Evolutionary conservation across 805 yeast species (phyloP).

Genomic region (Hanseniaspora hatyaiensis): DNA sequence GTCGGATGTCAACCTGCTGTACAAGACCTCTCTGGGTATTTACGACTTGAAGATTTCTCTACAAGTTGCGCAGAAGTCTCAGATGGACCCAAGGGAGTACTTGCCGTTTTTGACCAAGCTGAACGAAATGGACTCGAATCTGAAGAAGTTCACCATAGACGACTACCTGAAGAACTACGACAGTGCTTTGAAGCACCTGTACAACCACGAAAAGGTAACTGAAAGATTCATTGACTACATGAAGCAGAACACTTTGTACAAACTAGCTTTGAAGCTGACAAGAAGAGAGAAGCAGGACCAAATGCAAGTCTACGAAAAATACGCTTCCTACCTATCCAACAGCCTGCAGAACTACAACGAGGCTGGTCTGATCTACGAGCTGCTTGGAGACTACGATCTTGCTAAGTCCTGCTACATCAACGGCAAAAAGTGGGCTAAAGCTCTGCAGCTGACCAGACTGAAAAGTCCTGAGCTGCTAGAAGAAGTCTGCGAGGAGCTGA

Average conservation of each 20-base stretch:
- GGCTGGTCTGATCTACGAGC: conserved; percentile 71
- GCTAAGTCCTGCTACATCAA: conserved; percentile 61
- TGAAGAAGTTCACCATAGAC: conserved; percentile 69
- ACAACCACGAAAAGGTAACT: conserved; percentile 36
- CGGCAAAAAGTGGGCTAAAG: conserved; percentile 78
- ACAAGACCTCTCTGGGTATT: conserved; percentile 65
- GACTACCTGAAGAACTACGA: conserved; percentile 55
- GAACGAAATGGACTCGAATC: conserved; percentile 51
- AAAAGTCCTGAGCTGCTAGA: conserved; percentile 32
- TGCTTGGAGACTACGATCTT: conserved; percentile 40
- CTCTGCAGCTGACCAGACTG: conserved; percentile 47
- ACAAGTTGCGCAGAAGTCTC: conserved; percentile 86
- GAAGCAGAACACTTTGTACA: conserved; percentile 55
- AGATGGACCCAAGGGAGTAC: conserved; percentile 95
- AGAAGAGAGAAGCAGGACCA: conserved; percentile 46
- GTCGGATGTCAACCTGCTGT: conserved; percentile 75
- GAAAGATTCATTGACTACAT: conserved; percentile 60
- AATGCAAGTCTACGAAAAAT: conserved; percentile 42
- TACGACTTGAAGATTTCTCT: conserved; percentile 75
- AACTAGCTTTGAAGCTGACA: conserved; percentile 53
- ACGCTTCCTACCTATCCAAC: conserved; percentile 47
- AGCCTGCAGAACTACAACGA: conserved; percentile 50
- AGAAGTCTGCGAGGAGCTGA: conserved; percentile 49
- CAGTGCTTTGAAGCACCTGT: conserved; percentile 58
- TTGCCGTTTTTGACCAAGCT: conserved; percentile 79